Percentiles rank a stretch among this genome's conserved stretches.
These are phyloP conservation scores for Trichosporon sp. DNA, from an alignment of 1,284 basidiomycete genomes.

Conservation along the genomic window DNA sequence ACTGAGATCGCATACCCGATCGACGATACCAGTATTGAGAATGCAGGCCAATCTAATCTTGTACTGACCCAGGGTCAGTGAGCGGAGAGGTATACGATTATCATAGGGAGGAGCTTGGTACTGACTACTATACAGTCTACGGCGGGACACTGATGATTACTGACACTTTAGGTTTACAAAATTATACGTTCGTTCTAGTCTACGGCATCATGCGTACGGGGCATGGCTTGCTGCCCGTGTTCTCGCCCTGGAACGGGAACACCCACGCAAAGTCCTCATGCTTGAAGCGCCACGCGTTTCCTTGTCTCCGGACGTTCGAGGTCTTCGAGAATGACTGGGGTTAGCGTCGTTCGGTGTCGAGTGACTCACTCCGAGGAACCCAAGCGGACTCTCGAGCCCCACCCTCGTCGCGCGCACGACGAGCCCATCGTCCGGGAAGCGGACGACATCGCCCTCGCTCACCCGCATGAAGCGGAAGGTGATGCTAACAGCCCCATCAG, in stretches of 20 bases:
- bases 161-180: neutral
- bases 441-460: neutral
- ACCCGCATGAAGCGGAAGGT: slow-evolving; percentile 14
- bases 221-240: neutral
- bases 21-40: neutral
- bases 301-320: neutral
- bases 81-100: neutral
- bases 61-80: neutral
- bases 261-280: slow-evolving; percentile 15
- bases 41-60: neutral
- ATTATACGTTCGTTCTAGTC: neutral
- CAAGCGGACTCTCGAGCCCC: neutral
- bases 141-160: neutral
- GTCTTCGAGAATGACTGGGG: neutral
- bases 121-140: slow-evolving; percentile 22
- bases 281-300: neutral
- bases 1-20: neutral
- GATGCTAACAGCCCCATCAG: neutral
- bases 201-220: neutral
- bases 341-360: neutral
- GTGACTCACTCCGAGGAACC: slow-evolving; percentile 11
- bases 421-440: neutral
- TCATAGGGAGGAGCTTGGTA: neutral
- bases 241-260: neutral
- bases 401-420: neutral